Conservation (phyloP, 73 alveolate species). For the Paramecium tetraurelia region DNA sequence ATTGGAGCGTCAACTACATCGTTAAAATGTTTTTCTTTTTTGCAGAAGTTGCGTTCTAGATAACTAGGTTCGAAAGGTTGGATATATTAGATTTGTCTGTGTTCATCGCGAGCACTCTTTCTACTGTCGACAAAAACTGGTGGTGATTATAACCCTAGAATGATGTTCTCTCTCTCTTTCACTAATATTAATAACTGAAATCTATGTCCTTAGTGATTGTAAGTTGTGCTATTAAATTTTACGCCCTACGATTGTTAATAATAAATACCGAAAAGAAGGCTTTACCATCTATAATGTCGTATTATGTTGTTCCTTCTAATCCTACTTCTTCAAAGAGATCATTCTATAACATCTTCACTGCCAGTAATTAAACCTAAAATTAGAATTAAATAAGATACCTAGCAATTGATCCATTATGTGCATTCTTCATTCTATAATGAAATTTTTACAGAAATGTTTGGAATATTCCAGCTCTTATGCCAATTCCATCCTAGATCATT, state of each 20-base stretch:
- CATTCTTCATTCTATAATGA: neutral
- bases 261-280: slow-evolving; percentile 53
- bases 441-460: slow-evolving; percentile 65
- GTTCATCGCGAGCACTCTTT: slow-evolving; percentile 62
- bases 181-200: slow-evolving; percentile 5
- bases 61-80: slow-evolving; percentile 56
- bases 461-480: slow-evolving; percentile 78
- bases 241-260: slow-evolving; percentile 20
- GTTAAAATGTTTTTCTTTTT: slow-evolving; percentile 57
- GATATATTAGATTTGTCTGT: slow-evolving; percentile 30
- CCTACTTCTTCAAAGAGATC: slow-evolving; percentile 57
- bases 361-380: neutral
- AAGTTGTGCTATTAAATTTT: slow-evolving; percentile 50
- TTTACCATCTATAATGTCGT: slow-evolving; percentile 56
- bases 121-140: slow-evolving; percentile 57
- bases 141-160: slow-evolving; percentile 24
- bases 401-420: slow-evolving; percentile 51
- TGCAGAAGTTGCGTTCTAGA: slow-evolving; percentile 49
- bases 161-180: slow-evolving; percentile 8
- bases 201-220: slow-evolving; percentile 50
- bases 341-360: neutral
- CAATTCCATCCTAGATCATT: slow-evolving; percentile 71
- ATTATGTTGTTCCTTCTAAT: slow-evolving; percentile 38
- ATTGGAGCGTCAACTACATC: slow-evolving; percentile 50
- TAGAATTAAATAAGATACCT: neutral